A percentile compares a stretch with the other conserved stretches of the same genome.
Conservation (phyloP, 2,329 filamentous ascomycete genomes). For the Thelonectria discophora region DNA sequence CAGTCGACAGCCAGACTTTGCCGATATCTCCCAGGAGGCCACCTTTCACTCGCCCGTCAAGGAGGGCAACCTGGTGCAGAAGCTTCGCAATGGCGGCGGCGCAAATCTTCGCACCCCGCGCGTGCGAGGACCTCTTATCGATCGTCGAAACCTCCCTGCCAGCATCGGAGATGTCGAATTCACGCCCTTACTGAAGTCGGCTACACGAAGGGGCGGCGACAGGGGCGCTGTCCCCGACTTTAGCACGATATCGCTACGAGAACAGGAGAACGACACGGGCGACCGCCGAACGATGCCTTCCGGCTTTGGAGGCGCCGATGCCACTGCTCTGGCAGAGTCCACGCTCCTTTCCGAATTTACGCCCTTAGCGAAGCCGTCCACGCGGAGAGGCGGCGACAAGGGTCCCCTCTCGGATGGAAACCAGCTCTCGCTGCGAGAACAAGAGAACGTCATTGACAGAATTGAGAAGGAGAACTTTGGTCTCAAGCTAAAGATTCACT, state of each 20-base stretch:
- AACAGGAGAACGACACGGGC: constrained; percentile 68
- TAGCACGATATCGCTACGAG: constrained; percentile 35
- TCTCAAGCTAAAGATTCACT: constrained; percentile 96
- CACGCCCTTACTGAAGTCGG: constrained; percentile 88
- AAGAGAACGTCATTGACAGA: constrained; percentile 93
- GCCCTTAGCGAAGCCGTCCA: constrained; percentile 75
- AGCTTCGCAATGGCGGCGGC: constrained; percentile 74
- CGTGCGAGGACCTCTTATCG: constrained; percentile 72
- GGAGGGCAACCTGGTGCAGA: constrained; percentile 73
- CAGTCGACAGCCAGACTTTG: constrained; percentile 72
- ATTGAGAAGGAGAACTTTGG: constrained; percentile 99
- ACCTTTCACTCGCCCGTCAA: constrained; percentile 86
- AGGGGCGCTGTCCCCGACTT: constrained; percentile 55
- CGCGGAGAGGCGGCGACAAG: constrained; percentile 69
- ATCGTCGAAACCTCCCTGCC: constrained; percentile 75
- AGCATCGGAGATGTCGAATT: constrained; percentile 80
- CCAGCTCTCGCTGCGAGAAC: constrained; percentile 88
- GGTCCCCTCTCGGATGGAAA: constrained; percentile 85
- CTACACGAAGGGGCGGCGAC: constrained; percentile 72
- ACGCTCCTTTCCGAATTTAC: constrained; percentile 54
- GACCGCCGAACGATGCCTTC: constrained; percentile 52
- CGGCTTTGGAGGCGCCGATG: background rate
- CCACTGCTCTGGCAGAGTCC: background rate
- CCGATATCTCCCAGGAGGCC: constrained; percentile 83
- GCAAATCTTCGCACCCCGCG: constrained; percentile 77